phyloP scores from a whole-genome alignment of 2,329 filamentous ascomycete species.

The Neurospora sp. region DNA sequence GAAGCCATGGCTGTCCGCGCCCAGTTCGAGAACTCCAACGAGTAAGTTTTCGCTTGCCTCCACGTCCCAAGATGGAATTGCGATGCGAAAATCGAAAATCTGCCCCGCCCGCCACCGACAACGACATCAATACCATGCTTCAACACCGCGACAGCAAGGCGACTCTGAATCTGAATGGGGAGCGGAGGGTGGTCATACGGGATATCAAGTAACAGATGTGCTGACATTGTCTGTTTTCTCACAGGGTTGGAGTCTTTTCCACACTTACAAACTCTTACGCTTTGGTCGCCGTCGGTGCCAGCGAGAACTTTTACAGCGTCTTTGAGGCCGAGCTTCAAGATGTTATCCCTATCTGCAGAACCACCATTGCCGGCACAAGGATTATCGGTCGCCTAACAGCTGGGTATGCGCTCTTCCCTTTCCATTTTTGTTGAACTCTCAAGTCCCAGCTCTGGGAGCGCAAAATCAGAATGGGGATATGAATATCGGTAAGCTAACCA shows the following conservation, averaged over 20 bases:
- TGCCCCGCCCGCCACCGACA: not conserved
- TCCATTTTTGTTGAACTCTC: not conserved
- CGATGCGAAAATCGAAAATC: not conserved
- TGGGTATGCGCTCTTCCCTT: slow-evolving; percentile 45
- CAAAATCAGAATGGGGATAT: not conserved
- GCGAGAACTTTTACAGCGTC: slow-evolving; percentile 98
- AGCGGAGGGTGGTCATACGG: not conserved
- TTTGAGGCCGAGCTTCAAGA: slow-evolving; percentile 98
- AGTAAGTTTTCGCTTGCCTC: slow-evolving; percentile 47
- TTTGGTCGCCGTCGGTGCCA: slow-evolving; percentile 85
- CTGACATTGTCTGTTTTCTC: slow-evolving; percentile 4
- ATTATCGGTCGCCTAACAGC: slow-evolving; percentile 94
- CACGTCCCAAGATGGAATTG: slow-evolving; percentile 12
- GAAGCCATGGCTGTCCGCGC: slow-evolving; percentile 56
- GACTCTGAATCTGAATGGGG: slow-evolving; percentile 6
- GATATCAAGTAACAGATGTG: not conserved
- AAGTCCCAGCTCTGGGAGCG: not conserved
- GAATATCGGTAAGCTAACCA: not conserved
- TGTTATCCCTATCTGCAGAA: slow-evolving; percentile 92
- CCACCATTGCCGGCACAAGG: slow-evolving; percentile 90
- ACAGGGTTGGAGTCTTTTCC: slow-evolving; percentile 88
- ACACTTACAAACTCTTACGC: slow-evolving; percentile 97
- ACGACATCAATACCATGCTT: slow-evolving; percentile 9
- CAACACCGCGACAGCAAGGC: slow-evolving; percentile 5
- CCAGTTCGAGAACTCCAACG: slow-evolving; percentile 85